A percentile compares a stretch with the other conserved stretches of the same genome.
phyloP scores from a whole-genome alignment of 352 stramenopile species.

The Pythium chondricola region DNA sequence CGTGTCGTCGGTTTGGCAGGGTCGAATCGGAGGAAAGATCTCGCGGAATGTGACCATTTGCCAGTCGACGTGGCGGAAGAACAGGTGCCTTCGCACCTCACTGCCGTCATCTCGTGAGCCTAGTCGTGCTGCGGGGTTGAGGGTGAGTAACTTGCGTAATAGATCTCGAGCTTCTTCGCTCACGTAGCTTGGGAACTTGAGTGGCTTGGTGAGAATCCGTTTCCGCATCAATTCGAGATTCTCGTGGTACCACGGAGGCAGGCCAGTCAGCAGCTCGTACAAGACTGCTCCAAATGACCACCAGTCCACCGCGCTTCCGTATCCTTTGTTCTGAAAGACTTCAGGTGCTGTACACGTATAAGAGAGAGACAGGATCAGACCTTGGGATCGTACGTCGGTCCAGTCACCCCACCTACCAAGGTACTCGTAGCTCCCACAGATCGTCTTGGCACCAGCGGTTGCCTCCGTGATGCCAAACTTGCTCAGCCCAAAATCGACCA shows the following conservation, averaged over 20 bases:
- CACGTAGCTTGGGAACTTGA: conserved; percentile 51
- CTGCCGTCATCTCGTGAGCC: conserved; percentile 39
- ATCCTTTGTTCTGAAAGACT: conserved; percentile 52
- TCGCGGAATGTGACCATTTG: conserved; percentile 56
- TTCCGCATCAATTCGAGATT: conserved; percentile 45
- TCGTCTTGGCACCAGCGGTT: conserved; percentile 46
- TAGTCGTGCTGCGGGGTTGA: conserved; percentile 40
- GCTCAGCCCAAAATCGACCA: conserved; percentile 80
- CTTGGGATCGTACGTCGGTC: neutral
- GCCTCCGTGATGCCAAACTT: conserved; percentile 77
- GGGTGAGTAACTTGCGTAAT: conserved; percentile 38
- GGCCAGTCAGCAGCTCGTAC: conserved; percentile 71
- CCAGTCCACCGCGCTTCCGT: conserved; percentile 76
- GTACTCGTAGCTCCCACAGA: conserved; percentile 81
- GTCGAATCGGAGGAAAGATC: conserved; percentile 50
- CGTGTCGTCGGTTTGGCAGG: conserved; percentile 35
- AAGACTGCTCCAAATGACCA: conserved; percentile 72
- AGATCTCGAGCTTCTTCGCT: conserved; percentile 44
- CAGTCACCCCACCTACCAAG: conserved; percentile 32
- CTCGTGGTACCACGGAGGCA: conserved; percentile 73
- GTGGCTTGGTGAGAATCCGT: conserved; percentile 38
- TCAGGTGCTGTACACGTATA: conserved; percentile 43
- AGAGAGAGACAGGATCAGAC: neutral
- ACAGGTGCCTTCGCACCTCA: conserved; percentile 55
- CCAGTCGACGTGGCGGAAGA: conserved; percentile 67